Percentiles rank a stretch among this genome's conserved stretches.
These are phyloP conservation scores for Melanomma pulvis-pyrius DNA, from an alignment of 495 filamentous ascomycete species.

Conservation along the genomic window DNA sequence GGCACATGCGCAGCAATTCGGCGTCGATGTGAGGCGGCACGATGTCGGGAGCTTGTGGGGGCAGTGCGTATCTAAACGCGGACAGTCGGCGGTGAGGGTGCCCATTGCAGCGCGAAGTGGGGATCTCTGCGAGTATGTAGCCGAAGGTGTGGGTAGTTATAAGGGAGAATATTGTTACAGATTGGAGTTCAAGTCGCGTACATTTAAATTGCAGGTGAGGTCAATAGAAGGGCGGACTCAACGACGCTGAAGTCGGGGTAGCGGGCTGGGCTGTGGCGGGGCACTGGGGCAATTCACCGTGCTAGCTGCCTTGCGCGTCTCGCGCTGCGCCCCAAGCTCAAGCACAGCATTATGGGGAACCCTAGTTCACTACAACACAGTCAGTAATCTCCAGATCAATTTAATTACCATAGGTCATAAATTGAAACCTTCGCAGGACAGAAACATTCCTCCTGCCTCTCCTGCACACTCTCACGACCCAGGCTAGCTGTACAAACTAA, in stretches of 20 bases:
- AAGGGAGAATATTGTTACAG: background rate
- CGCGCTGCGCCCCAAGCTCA: background rate
- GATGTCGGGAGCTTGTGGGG: conserved; percentile 52
- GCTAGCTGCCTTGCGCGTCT: background rate
- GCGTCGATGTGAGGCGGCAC: conserved; percentile 49
- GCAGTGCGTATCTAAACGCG: conserved; percentile 46
- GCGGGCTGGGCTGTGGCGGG: no score
- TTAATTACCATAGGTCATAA: background rate
- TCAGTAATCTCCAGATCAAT: background rate
- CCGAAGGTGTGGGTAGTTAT: background rate
- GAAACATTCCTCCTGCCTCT: background rate
- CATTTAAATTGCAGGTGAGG: background rate
- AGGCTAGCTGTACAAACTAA: background rate
- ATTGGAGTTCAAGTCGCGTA: background rate
- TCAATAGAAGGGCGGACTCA: background rate
- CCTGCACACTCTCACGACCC: background rate
- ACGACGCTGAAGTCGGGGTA: background rate
- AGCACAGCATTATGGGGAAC: background rate
- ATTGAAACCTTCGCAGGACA: background rate
- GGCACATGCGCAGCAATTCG: conserved; percentile 50
- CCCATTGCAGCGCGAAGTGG: conserved; percentile 41
- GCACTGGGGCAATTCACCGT: background rate
- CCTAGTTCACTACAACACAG: background rate
- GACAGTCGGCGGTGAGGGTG: conserved; percentile 46
- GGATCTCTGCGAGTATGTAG: background rate